Base-by-base conservation (phyloP, 2,329 filamentous ascomycete species). In the Lecanoromycetidae sp. region DNA sequence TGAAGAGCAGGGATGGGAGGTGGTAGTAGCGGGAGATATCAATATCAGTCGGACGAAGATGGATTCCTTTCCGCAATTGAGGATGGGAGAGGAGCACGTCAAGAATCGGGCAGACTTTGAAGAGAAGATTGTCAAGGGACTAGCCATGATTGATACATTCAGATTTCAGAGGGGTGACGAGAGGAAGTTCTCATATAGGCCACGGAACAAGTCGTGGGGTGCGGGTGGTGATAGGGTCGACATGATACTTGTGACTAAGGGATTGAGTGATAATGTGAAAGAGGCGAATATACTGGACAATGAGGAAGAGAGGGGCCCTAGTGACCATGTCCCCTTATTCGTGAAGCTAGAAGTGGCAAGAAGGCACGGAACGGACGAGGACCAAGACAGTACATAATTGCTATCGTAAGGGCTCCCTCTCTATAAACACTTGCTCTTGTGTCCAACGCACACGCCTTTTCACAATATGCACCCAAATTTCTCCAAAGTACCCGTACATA, bases 251-350 rank as follows among this genome's bases (percentile, higher is more conserved):
- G 62, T 65, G n/a, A 72, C 67, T 2, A 59, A 52, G 44, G 51
- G 42, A 2, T 48, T 71, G 4, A 63, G 9, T 5, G 44, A 13
- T 10, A 29, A 23, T 10, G 19, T 55, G 15, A 43, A 23, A n/a
- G 43, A 13, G 13, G 49, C 43, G n/a, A 49, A 53, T 44, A 49
- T 53, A 6, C 26, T 64, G 49, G 64, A 71, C 30, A 59, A 58
- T 32, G 61, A 61, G 4, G 55, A 57, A 51, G 72, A 75, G 51
- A 61, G 72, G 33, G 71, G 71, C 0, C 60, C 65, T 1, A 75
- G 72, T 56, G 72, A 76, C 59, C 72, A 75, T 62, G 70, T 72
- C 12, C 71, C 72, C 0, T 54, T 77, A 5, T 72, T 63, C 62
- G 65, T 67, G 12, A 58, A 60, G 46, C 40, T 62, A 25, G 30